These are phyloP conservation scores for Epithele typhae DNA, from an alignment of 768 basidiomycete genomes.

Conservation along the genomic window DNA sequence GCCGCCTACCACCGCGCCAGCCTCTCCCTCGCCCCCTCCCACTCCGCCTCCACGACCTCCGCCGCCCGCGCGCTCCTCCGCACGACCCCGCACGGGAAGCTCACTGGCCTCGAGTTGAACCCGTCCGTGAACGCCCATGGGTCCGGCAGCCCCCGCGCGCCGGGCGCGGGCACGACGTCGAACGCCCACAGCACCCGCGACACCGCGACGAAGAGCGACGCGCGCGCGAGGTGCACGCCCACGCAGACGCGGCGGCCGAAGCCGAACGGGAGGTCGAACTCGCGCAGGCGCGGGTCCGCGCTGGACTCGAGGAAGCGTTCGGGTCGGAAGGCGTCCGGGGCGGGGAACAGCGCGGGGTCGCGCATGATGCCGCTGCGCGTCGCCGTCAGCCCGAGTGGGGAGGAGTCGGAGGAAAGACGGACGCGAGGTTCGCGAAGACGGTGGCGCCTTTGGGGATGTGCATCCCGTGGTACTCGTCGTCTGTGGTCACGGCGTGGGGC, in stretches of 20 bases:
- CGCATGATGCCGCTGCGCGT: conserved; percentile 25
- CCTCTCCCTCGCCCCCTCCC: conserved; percentile 4
- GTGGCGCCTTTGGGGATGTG: conserved; percentile 30
- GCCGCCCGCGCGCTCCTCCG: conserved; percentile 1
- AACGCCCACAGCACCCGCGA: conserved; percentile 20
- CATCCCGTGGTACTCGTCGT: conserved; percentile 30
- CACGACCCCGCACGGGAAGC: conserved; percentile 10
- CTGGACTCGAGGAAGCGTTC: conserved; percentile 19
- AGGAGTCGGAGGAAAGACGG: neutral
- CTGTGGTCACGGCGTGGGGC: conserved; percentile 24
- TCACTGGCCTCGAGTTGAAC: conserved; percentile 17
- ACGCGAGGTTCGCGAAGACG: conserved; percentile 23
- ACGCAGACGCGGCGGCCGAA: conserved; percentile 56
- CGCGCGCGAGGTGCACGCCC: conserved; percentile 22
- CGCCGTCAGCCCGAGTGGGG: no score
- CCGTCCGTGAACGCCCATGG: conserved; percentile 15
- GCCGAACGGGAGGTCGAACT: conserved; percentile 52
- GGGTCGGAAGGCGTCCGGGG: conserved; percentile 19
- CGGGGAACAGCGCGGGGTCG: conserved; percentile 25
- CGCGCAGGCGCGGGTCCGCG: conserved; percentile 10
- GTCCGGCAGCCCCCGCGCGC: conserved; percentile 17
- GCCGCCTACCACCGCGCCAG: conserved; percentile 8
- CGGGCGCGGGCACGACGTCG: conserved; percentile 15
- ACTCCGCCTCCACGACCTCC: conserved; percentile 7
- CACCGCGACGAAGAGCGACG: conserved; percentile 20